phyloP scores from a whole-genome alignment of 176 grass and related monocot species.

The Stipa capillata region DNA sequence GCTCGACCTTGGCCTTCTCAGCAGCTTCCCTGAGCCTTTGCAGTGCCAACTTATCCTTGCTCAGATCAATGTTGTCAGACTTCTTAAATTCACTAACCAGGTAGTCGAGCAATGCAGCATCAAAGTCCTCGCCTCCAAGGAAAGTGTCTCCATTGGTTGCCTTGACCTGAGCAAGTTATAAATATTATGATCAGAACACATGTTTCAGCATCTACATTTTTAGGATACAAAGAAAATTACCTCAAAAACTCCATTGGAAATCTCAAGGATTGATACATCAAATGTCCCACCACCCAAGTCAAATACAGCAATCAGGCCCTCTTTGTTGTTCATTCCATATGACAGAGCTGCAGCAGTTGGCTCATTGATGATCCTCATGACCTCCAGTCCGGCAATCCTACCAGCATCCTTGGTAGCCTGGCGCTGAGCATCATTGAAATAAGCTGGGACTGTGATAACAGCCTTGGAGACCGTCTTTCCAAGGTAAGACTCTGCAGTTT shows the following conservation, averaged over 20 bases:
- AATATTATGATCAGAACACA: background rate
- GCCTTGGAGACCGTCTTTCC: slow-evolving; percentile 82
- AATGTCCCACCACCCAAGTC: slow-evolving; percentile 99
- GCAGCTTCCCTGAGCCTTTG: slow-evolving; percentile 99
- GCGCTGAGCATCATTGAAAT: slow-evolving; percentile 90
- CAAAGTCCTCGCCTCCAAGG: slow-evolving; percentile 98
- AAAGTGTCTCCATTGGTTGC: slow-evolving; percentile 98
- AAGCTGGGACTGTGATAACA: slow-evolving; percentile 87
- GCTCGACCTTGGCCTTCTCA: slow-evolving; percentile 94
- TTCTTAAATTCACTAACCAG: slow-evolving; percentile 87
- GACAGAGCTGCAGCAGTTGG: slow-evolving; percentile 93
- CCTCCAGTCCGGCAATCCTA: slow-evolving; percentile 85
- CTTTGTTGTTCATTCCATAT: slow-evolving; percentile 99
- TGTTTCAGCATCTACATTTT: background rate
- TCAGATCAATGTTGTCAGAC: slow-evolving; percentile 83
- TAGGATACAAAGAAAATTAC: slow-evolving; percentile 20
- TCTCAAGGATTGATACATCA: slow-evolving; percentile 97
- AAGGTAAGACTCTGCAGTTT: slow-evolving; percentile 74
- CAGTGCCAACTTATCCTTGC: slow-evolving; percentile 71
- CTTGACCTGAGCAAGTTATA: slow-evolving; percentile 59
- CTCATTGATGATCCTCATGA: slow-evolving; percentile 97
- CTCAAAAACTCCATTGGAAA: slow-evolving; percentile 98
- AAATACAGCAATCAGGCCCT: slow-evolving; percentile 94
- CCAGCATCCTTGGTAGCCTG: slow-evolving; percentile 95
- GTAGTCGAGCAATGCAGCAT: slow-evolving; percentile 77